Base-by-base conservation (phyloP, 306 rosid species). In the Prunus dulcis region DNA sequence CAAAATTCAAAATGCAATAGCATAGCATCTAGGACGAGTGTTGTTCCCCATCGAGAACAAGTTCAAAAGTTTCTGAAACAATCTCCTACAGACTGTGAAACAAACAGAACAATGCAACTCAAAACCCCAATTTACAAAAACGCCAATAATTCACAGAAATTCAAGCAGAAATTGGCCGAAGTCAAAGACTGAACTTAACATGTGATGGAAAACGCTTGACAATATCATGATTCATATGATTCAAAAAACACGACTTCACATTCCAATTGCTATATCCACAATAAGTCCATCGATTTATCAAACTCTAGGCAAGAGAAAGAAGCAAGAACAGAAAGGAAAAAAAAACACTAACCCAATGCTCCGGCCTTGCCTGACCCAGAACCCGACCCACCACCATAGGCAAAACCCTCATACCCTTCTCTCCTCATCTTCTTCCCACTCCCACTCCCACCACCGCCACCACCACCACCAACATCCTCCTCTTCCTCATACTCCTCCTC, bases 401-500 rank as follows among this genome's bases (percentile, higher is more conserved):
- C 90, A 73, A 79, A 92, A 12, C 89, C 86, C 4, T 87, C 97
- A 69, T 67, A 89, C 28, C 89, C 91, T 1, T 94, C 98, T 65
- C 96, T 91, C 81, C 96, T 83, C 67, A 73, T 27, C 86, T 89
- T 92, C 93, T 89, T 89, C 69, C 97, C 92, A 67, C 88, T 83
- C 22, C 76, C 75, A 56, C 93, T 84, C 0, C 89, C 88, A 27
- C 80, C 83, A 20, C 78, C 77, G 5, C 32, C 49, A 1, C 43
- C 76, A 2, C 70, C 78, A 17, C 64, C 86, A 41, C 87, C 91
- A 27, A 75, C 82, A 1, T 86, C 93, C 22, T 89, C 97, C 9
- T 92, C 97, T 51, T 87, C 96, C 17, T 90, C 97, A 51, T 85
- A 86, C 56, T 91, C 96, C 6, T 92, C 98, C 66, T 92, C 99